These are phyloP conservation scores for Diplodia mutila DNA, from an alignment of 2,329 filamentous ascomycete species.

Conservation along the genomic window DNA sequence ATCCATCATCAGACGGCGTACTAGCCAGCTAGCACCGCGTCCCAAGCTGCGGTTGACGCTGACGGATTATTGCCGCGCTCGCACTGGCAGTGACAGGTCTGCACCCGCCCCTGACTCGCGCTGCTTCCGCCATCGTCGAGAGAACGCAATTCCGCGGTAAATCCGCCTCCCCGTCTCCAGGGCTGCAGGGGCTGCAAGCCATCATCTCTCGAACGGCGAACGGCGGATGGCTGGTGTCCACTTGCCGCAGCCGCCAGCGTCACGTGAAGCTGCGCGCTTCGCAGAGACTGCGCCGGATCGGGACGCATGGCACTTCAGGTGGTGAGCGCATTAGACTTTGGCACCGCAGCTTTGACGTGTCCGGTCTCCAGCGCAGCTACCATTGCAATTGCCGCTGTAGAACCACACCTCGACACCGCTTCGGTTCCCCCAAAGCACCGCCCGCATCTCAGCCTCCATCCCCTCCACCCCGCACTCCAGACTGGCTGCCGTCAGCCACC, in stretches of 20 bases:
- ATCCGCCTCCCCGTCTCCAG: not conserved
- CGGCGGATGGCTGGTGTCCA: not conserved
- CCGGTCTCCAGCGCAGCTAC: not conserved
- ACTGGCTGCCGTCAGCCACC: not conserved
- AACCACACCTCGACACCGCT: conserved; percentile 9
- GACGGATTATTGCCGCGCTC: not conserved
- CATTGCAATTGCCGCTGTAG: not conserved
- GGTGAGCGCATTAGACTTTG: not conserved
- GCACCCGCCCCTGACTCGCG: conserved; percentile 12
- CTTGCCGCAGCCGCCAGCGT: not conserved
- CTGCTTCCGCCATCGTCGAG: not conserved
- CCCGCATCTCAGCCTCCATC: not conserved
- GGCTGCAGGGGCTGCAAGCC: not conserved
- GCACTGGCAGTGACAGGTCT: not conserved
- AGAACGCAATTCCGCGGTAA: not conserved
- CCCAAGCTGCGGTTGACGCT: not conserved
- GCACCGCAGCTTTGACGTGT: conserved; percentile 6
- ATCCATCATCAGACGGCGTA: conserved; percentile 7
- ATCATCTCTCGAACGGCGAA: not conserved
- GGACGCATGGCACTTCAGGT: not conserved
- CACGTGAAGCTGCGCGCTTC: not conserved
- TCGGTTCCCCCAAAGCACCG: not conserved
- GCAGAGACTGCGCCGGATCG: not conserved
- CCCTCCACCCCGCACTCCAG: conserved; percentile 5
- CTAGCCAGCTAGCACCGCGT: not conserved